These are phyloP conservation scores for Obba rivulosa DNA, from an alignment of 768 basidiomycete genomes.

Conservation along the genomic window DNA sequence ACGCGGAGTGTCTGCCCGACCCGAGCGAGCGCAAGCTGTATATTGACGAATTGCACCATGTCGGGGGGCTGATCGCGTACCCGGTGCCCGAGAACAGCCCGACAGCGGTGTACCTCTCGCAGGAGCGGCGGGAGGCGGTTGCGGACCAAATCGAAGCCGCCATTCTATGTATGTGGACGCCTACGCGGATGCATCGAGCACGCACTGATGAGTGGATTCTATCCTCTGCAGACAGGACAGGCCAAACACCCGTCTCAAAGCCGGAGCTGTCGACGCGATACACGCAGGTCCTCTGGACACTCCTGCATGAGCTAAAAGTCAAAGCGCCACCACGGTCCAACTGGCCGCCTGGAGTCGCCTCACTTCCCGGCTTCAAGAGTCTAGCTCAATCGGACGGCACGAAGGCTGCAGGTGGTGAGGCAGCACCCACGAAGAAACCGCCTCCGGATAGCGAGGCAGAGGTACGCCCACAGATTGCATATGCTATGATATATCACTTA, in stretches of 20 bases:
- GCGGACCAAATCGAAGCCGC: slow-evolving; percentile 88
- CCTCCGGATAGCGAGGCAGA: slow-evolving; percentile 33
- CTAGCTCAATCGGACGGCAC: slow-evolving; percentile 3
- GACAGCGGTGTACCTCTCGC: slow-evolving; percentile 68
- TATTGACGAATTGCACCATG: slow-evolving; percentile 64
- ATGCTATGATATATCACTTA: background rate
- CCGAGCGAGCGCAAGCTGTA: slow-evolving; percentile 56
- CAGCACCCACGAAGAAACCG: slow-evolving; percentile 15
- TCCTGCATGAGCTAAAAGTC: slow-evolving; percentile 44
- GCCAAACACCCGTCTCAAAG: slow-evolving; percentile 48
- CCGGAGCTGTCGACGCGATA: slow-evolving; percentile 65
- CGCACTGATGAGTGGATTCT: background rate
- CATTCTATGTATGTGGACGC: slow-evolving; percentile 63
- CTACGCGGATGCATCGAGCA: background rate
- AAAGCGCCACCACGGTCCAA: slow-evolving; percentile 34
- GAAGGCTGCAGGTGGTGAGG: background rate
- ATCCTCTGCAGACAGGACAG: slow-evolving; percentile 41
- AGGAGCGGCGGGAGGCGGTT: slow-evolving; percentile 71
- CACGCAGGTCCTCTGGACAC: slow-evolving; percentile 55
- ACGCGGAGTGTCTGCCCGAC: slow-evolving; percentile 51
- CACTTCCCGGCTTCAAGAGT: slow-evolving; percentile 32
- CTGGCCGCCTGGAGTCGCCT: slow-evolving; percentile 35
- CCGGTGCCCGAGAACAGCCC: slow-evolving; percentile 72
- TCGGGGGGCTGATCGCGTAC: slow-evolving; percentile 80
- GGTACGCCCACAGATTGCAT: slow-evolving; percentile 21